A percentile compares a stretch with the other conserved stretches of the same genome.
phyloP scores from a whole-genome alignment of 139 green algal genomes.

The Gonium pectorale region DNA sequence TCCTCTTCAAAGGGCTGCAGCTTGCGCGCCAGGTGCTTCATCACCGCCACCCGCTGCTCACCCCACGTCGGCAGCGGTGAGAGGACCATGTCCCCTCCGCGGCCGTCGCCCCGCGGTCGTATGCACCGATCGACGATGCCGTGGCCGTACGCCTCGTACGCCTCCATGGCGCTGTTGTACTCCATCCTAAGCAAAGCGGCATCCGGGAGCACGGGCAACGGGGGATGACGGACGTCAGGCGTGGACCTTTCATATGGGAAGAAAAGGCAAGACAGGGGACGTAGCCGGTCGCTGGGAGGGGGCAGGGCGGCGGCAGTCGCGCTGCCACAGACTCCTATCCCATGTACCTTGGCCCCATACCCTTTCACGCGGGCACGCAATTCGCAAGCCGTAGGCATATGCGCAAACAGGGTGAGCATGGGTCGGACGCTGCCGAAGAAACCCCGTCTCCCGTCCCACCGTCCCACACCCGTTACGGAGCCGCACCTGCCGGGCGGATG shows the following conservation, averaged over 20 bases:
- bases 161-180: neutral
- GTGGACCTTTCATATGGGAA: neutral
- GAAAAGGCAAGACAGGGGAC: neutral
- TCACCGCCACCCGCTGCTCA: neutral
- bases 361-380: neutral
- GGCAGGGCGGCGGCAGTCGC: neutral
- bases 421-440: neutral
- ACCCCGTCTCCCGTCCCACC: neutral
- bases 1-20: conserved; percentile 1
- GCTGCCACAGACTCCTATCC: neutral
- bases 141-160: neutral
- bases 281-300: neutral
- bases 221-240: neutral
- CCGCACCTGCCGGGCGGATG: conserved; percentile 4
- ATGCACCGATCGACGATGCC: neutral
- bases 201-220: no score
- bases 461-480: neutral
- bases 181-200: no score
- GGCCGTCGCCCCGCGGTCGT: neutral
- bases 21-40: neutral
- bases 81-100: neutral
- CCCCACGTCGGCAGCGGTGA: neutral
- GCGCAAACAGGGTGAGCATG: neutral
- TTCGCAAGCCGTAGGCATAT: neutral
- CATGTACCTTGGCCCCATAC: neutral